phyloP scores from a whole-genome alignment of 2,329 filamentous ascomycete genomes.

The Microsporum canis region DNA sequence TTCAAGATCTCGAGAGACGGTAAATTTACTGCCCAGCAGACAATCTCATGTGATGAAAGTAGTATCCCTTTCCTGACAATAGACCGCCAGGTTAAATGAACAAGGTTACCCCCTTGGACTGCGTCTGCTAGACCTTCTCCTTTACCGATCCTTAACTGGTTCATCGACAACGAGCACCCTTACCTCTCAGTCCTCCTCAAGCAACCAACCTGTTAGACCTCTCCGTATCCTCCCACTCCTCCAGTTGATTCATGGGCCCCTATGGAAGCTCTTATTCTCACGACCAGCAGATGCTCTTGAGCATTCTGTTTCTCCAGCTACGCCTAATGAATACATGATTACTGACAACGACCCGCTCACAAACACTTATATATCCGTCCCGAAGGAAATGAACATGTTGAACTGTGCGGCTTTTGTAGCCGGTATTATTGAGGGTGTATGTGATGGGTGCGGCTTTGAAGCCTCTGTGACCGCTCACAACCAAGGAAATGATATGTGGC shows the following conservation, averaged over 20 bases:
- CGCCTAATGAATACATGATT: conserved; percentile 96
- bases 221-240: conserved; percentile 82
- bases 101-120: conserved; percentile 91
- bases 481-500: conserved; percentile 71
- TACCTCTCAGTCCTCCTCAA: conserved; percentile 58
- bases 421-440: conserved; percentile 88
- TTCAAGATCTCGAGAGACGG: conserved; percentile 87
- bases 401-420: conserved; percentile 95
- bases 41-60: not conserved
- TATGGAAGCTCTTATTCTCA: conserved; percentile 87
- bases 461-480: conserved; percentile 85
- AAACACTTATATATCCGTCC: conserved; percentile 85
- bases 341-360: conserved; percentile 96
- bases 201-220: conserved; percentile 56
- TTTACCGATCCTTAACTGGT: conserved; percentile 70
- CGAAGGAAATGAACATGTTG: conserved; percentile 88
- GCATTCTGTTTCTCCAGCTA: conserved; percentile 67
- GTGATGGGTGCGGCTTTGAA: conserved; percentile 82
- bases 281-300: conserved; percentile 87
- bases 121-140: conserved; percentile 86
- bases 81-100: conserved; percentile 57
- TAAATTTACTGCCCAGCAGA: conserved; percentile 28
- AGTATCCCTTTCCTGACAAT: not conserved
- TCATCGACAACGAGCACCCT: conserved; percentile 75
- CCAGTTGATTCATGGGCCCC: conserved; percentile 84